Evolutionary conservation across 1,284 basidiomycete species (phyloP), one percentile per base, ranked within the genome.

Genomic region (Butyriboletus appendiculatus): DNA sequence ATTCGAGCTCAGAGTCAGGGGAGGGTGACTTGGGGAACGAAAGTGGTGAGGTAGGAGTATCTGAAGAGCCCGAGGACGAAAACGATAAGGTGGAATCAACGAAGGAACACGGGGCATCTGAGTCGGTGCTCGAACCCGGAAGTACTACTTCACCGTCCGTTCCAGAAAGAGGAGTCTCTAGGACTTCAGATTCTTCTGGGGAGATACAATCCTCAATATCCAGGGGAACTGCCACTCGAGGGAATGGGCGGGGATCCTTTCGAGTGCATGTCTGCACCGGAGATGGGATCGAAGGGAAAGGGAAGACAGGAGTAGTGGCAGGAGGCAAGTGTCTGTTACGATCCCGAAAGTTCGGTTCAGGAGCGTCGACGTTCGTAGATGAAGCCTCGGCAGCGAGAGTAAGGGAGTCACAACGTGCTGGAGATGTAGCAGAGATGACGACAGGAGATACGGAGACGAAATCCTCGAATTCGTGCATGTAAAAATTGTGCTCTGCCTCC

Each of bases 401-500:
- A 28, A 68, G 45, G n/a, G 67, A 69, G 34, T 69, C 67, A 0
- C 67, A 68, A 22, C 67, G 70, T 7, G 67, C 66, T 1, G 63
- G 56, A 30, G 24, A 35, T 22, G 35, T 45, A 14, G 68, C 16
- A 15, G 61, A 62, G 1, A 68, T 60, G 4, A 56, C 44, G 18
- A 67, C 67, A 7, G 73, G 62, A 18, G 64, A 63, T 33, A 77
- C 58, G 1, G 75, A 70, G 41, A 78, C 57, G 34, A 76, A 61
- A 47, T 74, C 68, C 60, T 72, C 63, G 48, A 80, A 67, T 57
- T 78, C 75, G 46, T 60, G 70, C 7, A 70, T 54, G 49, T 77
- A 75, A 63, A 77, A 80, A 16, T 73, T 69, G 6, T 64, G 66
- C 39, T 72, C 76, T 37, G 70, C 62, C 20, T 73, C 74, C 11